A percentile compares a stretch with the other conserved stretches of the same genome.
Evolutionary conservation across 257 asterid genomes (phyloP).

Genomic region (Misopates orontium): DNA sequence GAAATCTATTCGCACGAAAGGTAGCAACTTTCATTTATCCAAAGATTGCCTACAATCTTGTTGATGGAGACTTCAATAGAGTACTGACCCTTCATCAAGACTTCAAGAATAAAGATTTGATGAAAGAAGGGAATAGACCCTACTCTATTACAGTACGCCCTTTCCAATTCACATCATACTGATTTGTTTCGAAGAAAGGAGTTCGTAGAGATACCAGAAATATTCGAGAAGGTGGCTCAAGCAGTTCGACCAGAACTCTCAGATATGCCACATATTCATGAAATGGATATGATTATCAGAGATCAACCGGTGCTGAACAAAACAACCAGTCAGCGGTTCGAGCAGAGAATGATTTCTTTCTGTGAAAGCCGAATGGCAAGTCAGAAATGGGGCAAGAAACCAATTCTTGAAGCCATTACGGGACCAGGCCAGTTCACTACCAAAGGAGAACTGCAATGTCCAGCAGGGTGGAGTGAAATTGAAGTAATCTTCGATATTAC

Average conservation of each 20-base stretch:
- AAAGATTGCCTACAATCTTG: not conserved
- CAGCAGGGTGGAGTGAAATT: not conserved
- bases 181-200: not conserved
- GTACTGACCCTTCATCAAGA: not conserved
- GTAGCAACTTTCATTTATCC: not conserved
- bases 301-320: not conserved
- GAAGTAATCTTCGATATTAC: not conserved
- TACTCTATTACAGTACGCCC: not conserved
- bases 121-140: not conserved
- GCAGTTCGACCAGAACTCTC: not conserved
- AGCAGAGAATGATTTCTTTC: not conserved
- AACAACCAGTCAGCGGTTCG: not conserved
- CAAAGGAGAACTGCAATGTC: not conserved
- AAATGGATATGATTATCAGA: not conserved
- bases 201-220: not conserved
- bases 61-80: not conserved
- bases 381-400: not conserved
- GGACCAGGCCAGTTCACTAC: not conserved
- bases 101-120: conserved; percentile 1
- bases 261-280: not conserved
- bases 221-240: not conserved
- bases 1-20: not conserved
- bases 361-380: not conserved
- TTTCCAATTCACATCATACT: not conserved
- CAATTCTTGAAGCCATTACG: not conserved